Conservation (phyloP, 192 early-diverging fungal genomes). For the Coemansia sp. region DNA sequence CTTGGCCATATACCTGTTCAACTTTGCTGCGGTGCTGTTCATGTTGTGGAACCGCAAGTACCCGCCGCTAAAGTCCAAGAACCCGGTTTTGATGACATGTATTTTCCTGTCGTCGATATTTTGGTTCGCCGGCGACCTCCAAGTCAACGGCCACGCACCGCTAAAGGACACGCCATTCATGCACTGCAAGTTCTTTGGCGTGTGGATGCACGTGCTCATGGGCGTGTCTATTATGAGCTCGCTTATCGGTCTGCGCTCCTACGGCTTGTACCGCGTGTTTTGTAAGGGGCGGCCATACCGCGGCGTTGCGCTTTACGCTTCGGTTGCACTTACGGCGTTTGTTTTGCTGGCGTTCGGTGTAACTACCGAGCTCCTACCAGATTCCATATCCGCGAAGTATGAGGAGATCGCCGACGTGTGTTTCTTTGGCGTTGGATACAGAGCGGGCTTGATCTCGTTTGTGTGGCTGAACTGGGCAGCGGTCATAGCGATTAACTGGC, state of each 20-base stretch:
- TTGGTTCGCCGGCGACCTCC: constrained; percentile 50
- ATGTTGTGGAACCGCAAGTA: constrained; percentile 47
- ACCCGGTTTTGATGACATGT: constrained; percentile 42
- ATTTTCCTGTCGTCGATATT: constrained; percentile 33
- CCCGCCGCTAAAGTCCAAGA: constrained; percentile 54
- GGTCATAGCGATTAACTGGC: constrained; percentile 28
- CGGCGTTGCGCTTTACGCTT: neutral
- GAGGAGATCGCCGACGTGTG: constrained; percentile 21
- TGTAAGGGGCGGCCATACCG: neutral
- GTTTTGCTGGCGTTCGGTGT: constrained; percentile 29
- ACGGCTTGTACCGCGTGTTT: neutral
- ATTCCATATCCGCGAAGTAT: constrained; percentile 14
- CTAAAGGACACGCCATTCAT: constrained; percentile 13
- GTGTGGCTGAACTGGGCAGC: constrained; percentile 39
- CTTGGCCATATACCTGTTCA: constrained; percentile 13
- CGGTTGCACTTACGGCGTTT: neutral
- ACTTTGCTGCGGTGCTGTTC: constrained; percentile 27
- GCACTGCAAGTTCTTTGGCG: constrained; percentile 44
- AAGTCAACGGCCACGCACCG: constrained; percentile 47
- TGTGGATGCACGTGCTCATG: constrained; percentile 45
- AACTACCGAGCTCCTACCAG: constrained; percentile 21
- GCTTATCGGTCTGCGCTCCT: constrained; percentile 18
- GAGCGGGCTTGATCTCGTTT: constrained; percentile 30
- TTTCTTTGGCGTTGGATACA: constrained; percentile 22
- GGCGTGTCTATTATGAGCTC: constrained; percentile 34